Evolutionary conservation across 2,329 filamentous ascomycete genomes (phyloP), one percentile per base, ranked within the genome.

Genomic region (Alternaria sp.): DNA sequence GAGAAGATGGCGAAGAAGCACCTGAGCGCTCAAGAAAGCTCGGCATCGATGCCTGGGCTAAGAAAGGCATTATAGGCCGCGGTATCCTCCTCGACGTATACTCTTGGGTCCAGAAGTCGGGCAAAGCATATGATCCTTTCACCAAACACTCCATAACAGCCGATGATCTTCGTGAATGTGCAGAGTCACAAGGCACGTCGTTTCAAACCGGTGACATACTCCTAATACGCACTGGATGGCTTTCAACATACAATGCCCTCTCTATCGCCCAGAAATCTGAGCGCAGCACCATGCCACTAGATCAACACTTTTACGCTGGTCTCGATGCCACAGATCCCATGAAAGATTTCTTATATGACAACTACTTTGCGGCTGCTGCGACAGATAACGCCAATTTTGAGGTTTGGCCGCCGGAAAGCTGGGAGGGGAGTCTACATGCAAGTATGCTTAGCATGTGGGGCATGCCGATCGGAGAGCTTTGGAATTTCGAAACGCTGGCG

Each of bases 271-370:
- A 59, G 18, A 66, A 64, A 32, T n/a, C 59, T 14, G 41, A 59
- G 5, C 62, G 59, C n/a, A 43, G 61, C 16, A 64, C 60, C 7
- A 47, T 64, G 36, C 53, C 58, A 4, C 7, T 62, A 9, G 53
- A 64, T 20, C 26, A 65, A 18, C 68, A 75, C 18, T 59, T 71
- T 3, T 72, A 70, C 24, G 68, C 78, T 66, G 74, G 84, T 79
- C 86, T 97, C 95, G 88, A 96, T 93, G 81, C 92, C 90, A 81
- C 91, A 85, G 78, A 97, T 88, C 72, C 93, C 86, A 75, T 94
- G 94, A 79, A 91, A 87, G 79, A 97, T 82, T 87, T 97, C 90
- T 68, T 93, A 94, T 82, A 92, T 89, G 91, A 97, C 48, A 60
- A 48, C 1, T 70, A 70, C 49, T 70, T 67, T 32, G 64, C 70